Base-by-base conservation (phyloP, 345 rosid genomes). In the Leavenworthia alabamica region DNA sequence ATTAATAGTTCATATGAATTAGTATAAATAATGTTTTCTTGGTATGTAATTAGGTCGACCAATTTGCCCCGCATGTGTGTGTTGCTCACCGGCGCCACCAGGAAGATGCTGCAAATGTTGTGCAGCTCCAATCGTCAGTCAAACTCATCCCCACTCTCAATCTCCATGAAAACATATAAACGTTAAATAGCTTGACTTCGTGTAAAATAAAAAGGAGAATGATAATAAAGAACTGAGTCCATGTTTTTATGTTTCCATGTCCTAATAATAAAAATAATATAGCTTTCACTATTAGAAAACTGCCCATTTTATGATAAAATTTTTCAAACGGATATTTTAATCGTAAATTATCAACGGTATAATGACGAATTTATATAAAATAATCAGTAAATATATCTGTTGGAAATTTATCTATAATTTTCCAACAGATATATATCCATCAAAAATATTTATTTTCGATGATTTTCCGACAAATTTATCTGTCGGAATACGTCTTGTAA, bases 51-150 rank as follows among this genome's bases (percentile, higher is more conserved):
- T 36, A 68, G 67, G 12, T 60, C 31, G 61, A 32, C 73, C 73
- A 6, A 51, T 68, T 29, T 68, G 73, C 61, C 73, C 61, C 17
- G 41, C 56, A 51, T 68, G 73, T 52, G 65, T 67, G 33, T 68
- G 73, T 43, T 68, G 73, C 11, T 13, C 35, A 39, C 67, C 67
- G 52, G 55, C 62, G 4, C 67, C 55, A 1, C 28, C 7, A 60
- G 62, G 61, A 43, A n/a, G 37, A 9, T 60, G 73, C 73, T 68
- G 73, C 56, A 60, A 29, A 60, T 68, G 73, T 52, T 68, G 73
- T 60, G 54, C 73, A 42, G 51, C 73, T 16, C 55, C 67, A 24
- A 68, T 60, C 11, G 31, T 23, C 66, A 52, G 13, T 24, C 45
- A 68, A 33, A 16, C 60, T 50, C 60, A 68, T n/a, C n/a, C n/a